phyloP scores from a whole-genome alignment of 305 asterid species.

The Coffea humblotiana region DNA sequence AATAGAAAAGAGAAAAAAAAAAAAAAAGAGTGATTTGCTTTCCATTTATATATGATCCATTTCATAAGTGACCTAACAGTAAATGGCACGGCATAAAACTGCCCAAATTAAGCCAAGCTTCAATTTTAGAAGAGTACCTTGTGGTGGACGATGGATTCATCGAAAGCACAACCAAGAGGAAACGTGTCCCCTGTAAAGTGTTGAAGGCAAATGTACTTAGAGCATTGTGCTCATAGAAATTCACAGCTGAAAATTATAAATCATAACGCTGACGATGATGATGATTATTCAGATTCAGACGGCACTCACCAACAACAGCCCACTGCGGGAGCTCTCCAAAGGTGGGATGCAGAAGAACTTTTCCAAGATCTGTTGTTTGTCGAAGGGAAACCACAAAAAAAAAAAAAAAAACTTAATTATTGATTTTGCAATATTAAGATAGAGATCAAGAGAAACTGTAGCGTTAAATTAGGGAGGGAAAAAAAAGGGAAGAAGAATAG shows the following conservation, averaged over 20 bases:
- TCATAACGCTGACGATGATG: not conserved
- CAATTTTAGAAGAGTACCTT: slow-evolving; percentile 30
- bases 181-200: slow-evolving; percentile 45
- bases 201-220: not conserved
- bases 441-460: no score
- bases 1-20: no score
- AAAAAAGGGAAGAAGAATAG: not conserved
- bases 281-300: not conserved
- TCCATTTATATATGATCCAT: not conserved
- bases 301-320: slow-evolving; percentile 79
- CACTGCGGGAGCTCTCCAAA: slow-evolving; percentile 82
- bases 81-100: no score
- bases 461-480: no score
- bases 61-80: no score
- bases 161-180: slow-evolving; percentile 56
- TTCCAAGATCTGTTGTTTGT: slow-evolving; percentile 66
- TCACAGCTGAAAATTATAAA: not conserved
- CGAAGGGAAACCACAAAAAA: no score
- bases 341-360: slow-evolving; percentile 69
- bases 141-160: slow-evolving; percentile 55
- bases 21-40: not conserved
- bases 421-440: not conserved
- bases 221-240: no score
- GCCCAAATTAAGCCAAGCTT: no score
- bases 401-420: not conserved